Evolutionary conservation across 2,329 filamentous ascomycete genomes (phyloP).

Genomic region (Venturia pyrina): DNA sequence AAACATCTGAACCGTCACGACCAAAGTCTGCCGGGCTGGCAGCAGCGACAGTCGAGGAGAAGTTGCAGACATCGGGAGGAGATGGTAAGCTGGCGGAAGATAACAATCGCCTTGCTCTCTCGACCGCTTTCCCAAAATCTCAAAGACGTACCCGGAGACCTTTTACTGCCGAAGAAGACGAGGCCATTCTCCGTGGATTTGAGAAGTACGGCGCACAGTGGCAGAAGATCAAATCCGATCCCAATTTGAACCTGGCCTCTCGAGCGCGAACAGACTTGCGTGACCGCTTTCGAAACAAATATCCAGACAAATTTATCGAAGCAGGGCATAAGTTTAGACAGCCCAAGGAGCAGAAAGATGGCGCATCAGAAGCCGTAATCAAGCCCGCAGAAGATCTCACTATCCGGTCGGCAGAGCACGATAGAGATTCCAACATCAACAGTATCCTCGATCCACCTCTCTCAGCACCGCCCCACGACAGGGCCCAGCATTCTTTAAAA

Average conservation of each 20-base stretch:
- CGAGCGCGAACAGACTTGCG: constrained; percentile 49
- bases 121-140: constrained; percentile 38
- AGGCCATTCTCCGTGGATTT: constrained; percentile 48
- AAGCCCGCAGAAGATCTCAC: background rate
- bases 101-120: constrained; percentile 36
- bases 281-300: constrained; percentile 51
- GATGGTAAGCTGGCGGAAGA: constrained; percentile 22
- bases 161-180: constrained; percentile 49
- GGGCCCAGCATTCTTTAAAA: constrained; percentile 6
- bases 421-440: constrained; percentile 5
- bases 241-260: constrained; percentile 38
- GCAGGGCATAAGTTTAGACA: constrained; percentile 30
- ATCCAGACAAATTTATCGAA: constrained; percentile 45
- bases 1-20: background rate
- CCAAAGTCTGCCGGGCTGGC: background rate
- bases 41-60: background rate
- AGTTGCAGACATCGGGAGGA: constrained; percentile 14
- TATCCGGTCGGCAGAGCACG: background rate
- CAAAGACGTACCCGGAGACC: constrained; percentile 43
- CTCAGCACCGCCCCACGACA: background rate
- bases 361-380: background rate
- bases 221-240: constrained; percentile 49
- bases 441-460: background rate
- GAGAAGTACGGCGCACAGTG: constrained; percentile 49
- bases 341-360: constrained; percentile 1